These are phyloP conservation scores for Lepiota venenata DNA, from an alignment of 768 basidiomycete genomes.

Conservation along the genomic window DNA sequence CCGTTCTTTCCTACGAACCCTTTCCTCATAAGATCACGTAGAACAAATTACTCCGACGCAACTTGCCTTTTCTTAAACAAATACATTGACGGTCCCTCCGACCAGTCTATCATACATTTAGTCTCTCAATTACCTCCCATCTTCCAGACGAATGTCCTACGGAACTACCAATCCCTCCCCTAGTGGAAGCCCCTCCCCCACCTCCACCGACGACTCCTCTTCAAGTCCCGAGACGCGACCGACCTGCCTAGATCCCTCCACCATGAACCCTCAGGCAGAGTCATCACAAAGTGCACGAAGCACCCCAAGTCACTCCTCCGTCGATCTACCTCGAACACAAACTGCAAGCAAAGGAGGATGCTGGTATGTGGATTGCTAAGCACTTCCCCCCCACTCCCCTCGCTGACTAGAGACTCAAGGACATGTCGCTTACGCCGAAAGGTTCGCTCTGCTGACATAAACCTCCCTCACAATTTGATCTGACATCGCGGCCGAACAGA, in stretches of 20 bases:
- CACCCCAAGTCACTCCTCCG: constrained; percentile 45
- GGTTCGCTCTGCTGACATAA: constrained; percentile 37
- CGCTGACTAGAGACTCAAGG: constrained; percentile 38
- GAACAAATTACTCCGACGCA: constrained; percentile 33
- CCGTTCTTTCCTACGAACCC: constrained; percentile 32
- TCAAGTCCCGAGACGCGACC: constrained; percentile 42
- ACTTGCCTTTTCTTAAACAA: constrained; percentile 29
- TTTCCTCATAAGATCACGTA: constrained; percentile 32
- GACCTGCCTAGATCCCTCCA: constrained; percentile 29
- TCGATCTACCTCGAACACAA: constrained; percentile 49
- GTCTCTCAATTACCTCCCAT: constrained; percentile 10
- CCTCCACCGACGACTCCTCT: constrained; percentile 44
- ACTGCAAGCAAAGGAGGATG: constrained; percentile 72
- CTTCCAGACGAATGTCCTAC: constrained; percentile 41
- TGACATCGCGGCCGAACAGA: constrained; percentile 39
- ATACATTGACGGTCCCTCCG: constrained; percentile 20
- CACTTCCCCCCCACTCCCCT: constrained; percentile 8
- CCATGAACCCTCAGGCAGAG: constrained; percentile 28
- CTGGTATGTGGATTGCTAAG: constrained; percentile 49
- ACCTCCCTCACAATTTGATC: constrained; percentile 12
- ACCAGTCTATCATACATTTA: constrained; percentile 16
- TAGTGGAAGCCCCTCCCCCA: constrained; percentile 46
- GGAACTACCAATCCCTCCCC: constrained; percentile 45
- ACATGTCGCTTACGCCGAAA: constrained; percentile 83
- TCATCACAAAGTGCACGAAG: constrained; percentile 29